phyloP scores from a whole-genome alignment of 108 stramenopile species.

The Nitzschia sp. region DNA sequence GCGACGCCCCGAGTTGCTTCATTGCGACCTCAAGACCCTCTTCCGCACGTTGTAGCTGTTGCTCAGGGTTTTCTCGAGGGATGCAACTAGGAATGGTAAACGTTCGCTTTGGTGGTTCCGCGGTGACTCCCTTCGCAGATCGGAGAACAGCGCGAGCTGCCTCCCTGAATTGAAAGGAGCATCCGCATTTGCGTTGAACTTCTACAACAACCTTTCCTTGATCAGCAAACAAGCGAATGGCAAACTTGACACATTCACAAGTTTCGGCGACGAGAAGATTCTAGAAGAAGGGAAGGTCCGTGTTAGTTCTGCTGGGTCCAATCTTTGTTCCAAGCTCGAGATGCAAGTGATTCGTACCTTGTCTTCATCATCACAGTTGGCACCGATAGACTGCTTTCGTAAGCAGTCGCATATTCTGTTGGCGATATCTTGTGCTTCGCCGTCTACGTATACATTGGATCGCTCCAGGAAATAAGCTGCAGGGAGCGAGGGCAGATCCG shows the following conservation, averaged over 20 bases:
- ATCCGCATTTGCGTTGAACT: slow-evolving; percentile 28
- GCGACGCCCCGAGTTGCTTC: slow-evolving; percentile 9
- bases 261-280: slow-evolving; percentile 28
- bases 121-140: slow-evolving; percentile 25
- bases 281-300: slow-evolving; percentile 2
- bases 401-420: slow-evolving; percentile 22
- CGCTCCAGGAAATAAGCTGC: slow-evolving; percentile 24
- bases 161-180: slow-evolving; percentile 27
- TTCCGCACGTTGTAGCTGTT: neutral
- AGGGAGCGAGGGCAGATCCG: slow-evolving; percentile 21
- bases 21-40: slow-evolving; percentile 19
- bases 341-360: slow-evolving; percentile 17
- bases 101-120: slow-evolving; percentile 3
- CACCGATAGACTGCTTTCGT: slow-evolving; percentile 4
- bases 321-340: neutral
- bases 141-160: slow-evolving; percentile 20
- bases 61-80: neutral
- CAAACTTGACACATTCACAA: slow-evolving; percentile 15
- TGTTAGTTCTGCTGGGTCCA: neutral
- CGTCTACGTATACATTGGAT: slow-evolving; percentile 28
- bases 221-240: slow-evolving; percentile 19
- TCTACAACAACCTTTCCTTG: slow-evolving; percentile 31
- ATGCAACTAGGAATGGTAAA: slow-evolving; percentile 14
- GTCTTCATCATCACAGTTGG: neutral
- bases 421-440: slow-evolving; percentile 16